phyloP scores from a whole-genome alignment of 179 eudicot species.

The Pouteria campechiana region DNA sequence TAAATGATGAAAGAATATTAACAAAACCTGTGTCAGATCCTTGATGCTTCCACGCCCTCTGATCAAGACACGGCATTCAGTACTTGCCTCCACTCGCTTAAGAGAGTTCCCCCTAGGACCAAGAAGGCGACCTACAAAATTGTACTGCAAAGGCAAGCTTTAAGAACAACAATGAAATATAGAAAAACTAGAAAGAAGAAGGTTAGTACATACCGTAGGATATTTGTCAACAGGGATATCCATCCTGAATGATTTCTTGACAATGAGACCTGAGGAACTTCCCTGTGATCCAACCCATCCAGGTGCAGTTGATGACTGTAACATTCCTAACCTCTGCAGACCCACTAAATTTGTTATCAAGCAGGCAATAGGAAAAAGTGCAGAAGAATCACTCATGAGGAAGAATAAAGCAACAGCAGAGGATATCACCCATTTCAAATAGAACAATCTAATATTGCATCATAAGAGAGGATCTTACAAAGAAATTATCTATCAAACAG shows the following conservation, averaged over 20 bases:
- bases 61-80: conserved; percentile 94
- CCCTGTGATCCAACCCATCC: conserved; percentile 80
- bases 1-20: background rate
- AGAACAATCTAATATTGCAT: too few relatives aligned
- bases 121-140: conserved; percentile 97
- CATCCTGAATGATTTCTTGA: conserved; percentile 86
- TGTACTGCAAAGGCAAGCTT: conserved; percentile 47
- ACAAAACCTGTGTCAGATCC: conserved; percentile 75
- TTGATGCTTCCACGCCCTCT: conserved; percentile 99
- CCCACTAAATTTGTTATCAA: too few relatives aligned
- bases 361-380: background rate
- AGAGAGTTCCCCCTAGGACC: conserved; percentile 98
- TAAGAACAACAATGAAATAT: background rate
- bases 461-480: too few relatives aligned
- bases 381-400: conserved; percentile 3
- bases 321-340: conserved; percentile 73
- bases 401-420: too few relatives aligned
- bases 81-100: conserved; percentile 86
- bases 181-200: conserved; percentile 1
- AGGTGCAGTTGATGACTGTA: conserved; percentile 66
- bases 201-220: conserved; percentile 61
- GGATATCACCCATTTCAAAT: too few relatives aligned
- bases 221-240: conserved; percentile 87
- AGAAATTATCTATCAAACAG: too few relatives aligned
- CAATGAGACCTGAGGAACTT: conserved; percentile 84